phyloP scores from a whole-genome alignment of 805 yeast species.

The Sugiyamaella valdiviana region DNA sequence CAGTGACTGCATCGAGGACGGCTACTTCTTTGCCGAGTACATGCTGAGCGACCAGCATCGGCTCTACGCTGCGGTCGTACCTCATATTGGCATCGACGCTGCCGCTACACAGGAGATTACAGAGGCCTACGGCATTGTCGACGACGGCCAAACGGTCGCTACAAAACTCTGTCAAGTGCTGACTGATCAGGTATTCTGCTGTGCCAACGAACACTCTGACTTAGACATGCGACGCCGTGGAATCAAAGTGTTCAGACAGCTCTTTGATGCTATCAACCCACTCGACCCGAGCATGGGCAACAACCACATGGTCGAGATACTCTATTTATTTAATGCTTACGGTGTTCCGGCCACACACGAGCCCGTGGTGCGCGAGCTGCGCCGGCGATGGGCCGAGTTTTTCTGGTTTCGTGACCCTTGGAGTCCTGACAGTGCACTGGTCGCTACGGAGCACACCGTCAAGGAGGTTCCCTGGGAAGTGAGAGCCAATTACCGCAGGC shows the following conservation, averaged over 20 bases:
- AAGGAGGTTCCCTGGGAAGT: slow-evolving; percentile 1
- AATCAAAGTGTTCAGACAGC: slow-evolving; percentile 24
- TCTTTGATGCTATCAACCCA: slow-evolving; percentile 31
- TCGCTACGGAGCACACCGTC: slow-evolving; percentile 5
- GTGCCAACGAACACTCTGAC: slow-evolving; percentile 16
- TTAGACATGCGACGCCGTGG: slow-evolving; percentile 6
- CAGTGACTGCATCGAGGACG: slow-evolving; percentile 29
- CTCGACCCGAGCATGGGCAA: slow-evolving; percentile 24
- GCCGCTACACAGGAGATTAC: not conserved
- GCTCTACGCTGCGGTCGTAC: not conserved
- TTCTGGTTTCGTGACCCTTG: slow-evolving; percentile 28
- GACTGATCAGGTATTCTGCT: slow-evolving; percentile 17
- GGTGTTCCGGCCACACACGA: slow-evolving; percentile 14
- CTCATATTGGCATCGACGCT: not conserved
- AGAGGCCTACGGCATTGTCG: not conserved
- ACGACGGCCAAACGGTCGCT: not conserved
- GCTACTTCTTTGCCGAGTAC: slow-evolving; percentile 18
- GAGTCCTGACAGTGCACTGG: slow-evolving; percentile 16
- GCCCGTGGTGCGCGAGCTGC: slow-evolving; percentile 20
- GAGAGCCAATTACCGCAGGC: slow-evolving; percentile 3
- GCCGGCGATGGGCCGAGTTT: slow-evolving; percentile 24
- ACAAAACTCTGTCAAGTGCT: slow-evolving; percentile 14
- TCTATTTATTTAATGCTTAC: slow-evolving; percentile 28
- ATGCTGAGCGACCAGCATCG: not conserved
- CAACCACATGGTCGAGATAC: slow-evolving; percentile 33